These are phyloP conservation scores for Zygosaccharomyces sapae DNA, from an alignment of 1,139 yeast genomes.

Conservation along the genomic window DNA sequence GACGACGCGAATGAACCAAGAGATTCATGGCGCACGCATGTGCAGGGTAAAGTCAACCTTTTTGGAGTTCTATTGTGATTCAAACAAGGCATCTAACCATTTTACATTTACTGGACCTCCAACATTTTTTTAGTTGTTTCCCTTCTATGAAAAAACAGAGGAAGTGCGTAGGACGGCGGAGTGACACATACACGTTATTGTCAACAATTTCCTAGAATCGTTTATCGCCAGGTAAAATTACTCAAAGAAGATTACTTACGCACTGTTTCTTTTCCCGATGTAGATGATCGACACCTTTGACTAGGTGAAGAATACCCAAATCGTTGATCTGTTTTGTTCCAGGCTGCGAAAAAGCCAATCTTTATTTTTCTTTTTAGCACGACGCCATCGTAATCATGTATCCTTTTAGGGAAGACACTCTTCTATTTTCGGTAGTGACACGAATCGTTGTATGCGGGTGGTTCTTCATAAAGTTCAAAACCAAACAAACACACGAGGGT, in stretches of 20 bases:
- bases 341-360: not conserved
- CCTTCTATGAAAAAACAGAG: not conserved
- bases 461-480: not conserved
- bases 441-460: constrained; percentile 4
- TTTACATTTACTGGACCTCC: not conserved
- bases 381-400: constrained; percentile 10
- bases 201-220: not conserved
- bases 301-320: not conserved
- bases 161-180: not conserved
- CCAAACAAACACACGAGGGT: constrained; percentile 6
- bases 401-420: constrained; percentile 9
- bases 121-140: not conserved
- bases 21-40: not conserved
- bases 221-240: not conserved
- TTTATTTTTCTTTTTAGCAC: not conserved
- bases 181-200: not conserved
- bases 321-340: constrained; percentile 2
- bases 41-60: not conserved
- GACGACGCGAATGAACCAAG: constrained; percentile 4
- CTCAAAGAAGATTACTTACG: not conserved
- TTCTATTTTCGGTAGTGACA: constrained; percentile 7
- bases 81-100: not conserved
- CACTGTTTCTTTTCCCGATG: constrained; percentile 3
- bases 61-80: constrained; percentile 3
- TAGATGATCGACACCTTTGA: not conserved